These are phyloP conservation scores for Hanseniaspora hatyaiensis DNA, from an alignment of 805 yeast species.

Conservation along the genomic window DNA sequence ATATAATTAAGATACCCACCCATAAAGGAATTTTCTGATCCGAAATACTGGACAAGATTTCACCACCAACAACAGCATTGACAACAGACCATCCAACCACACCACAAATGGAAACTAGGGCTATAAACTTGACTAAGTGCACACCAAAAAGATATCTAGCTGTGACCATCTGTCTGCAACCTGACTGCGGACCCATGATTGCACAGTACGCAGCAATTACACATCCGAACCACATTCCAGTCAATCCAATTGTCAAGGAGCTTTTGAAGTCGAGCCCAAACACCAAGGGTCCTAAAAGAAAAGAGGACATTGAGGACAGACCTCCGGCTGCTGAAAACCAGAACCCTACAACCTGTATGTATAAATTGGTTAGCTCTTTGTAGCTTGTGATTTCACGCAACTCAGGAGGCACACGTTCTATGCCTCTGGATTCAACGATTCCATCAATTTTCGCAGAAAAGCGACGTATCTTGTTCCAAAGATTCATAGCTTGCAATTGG, in stretches of 20 bases:
- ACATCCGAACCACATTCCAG: constrained; percentile 60
- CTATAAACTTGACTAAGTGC: constrained; percentile 69
- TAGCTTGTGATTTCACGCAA: constrained; percentile 40
- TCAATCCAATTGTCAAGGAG: constrained; percentile 47
- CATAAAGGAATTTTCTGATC: constrained; percentile 55
- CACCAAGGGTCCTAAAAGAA: constrained; percentile 59
- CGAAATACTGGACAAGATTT: constrained; percentile 57
- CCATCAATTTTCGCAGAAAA: constrained; percentile 43
- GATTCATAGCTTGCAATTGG: neutral
- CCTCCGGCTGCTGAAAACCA: constrained; percentile 86
- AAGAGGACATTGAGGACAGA: constrained; percentile 79
- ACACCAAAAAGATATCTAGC: constrained; percentile 74
- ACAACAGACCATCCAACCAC: constrained; percentile 90
- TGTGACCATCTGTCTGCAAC: constrained; percentile 78
- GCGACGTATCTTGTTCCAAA: neutral
- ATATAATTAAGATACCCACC: constrained; percentile 64
- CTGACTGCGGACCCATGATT: constrained; percentile 81
- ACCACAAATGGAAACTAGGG: constrained; percentile 60
- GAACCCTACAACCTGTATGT: constrained; percentile 48
- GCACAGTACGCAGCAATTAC: constrained; percentile 71
- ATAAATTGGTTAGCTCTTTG: constrained; percentile 21
- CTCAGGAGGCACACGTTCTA: constrained; percentile 59
- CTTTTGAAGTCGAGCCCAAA: constrained; percentile 60
- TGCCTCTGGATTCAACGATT: constrained; percentile 62
- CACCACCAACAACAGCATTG: constrained; percentile 82